phyloP scores from a whole-genome alignment of 1,284 basidiomycete genomes.

The Pseudozyma pruni region DNA sequence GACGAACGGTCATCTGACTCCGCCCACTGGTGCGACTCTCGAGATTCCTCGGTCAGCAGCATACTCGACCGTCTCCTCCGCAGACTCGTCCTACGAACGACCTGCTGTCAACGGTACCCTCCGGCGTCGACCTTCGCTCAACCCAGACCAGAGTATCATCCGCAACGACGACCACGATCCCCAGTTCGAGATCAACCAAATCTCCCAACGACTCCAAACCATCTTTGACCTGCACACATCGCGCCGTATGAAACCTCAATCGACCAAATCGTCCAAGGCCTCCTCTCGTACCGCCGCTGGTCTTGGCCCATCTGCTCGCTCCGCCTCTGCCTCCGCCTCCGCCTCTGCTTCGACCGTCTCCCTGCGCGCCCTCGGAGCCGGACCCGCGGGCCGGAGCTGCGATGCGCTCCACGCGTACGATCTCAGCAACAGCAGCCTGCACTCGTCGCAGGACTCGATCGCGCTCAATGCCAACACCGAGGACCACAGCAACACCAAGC shows the following conservation, averaged over 20 bases:
- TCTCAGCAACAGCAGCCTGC: too few species aligned
- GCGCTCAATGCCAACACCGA: constrained; percentile 45
- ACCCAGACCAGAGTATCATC: constrained; percentile 45
- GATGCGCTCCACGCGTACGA: constrained; percentile 36
- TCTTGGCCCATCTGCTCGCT: constrained; percentile 33
- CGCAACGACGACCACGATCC: constrained; percentile 41
- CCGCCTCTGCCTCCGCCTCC: constrained; percentile 32
- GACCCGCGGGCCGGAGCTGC: constrained; percentile 38
- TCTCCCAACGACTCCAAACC: constrained; percentile 46
- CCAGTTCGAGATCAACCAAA: constrained; percentile 31
- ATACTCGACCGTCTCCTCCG: constrained; percentile 6
- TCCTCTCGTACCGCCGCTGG: too few species aligned
- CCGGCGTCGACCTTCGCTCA: constrained; percentile 29
- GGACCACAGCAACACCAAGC: constrained; percentile 22
- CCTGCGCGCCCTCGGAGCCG: constrained; percentile 29
- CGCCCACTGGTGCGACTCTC: constrained; percentile 1
- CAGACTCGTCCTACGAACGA: not conserved
- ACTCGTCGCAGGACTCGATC: constrained; percentile 12
- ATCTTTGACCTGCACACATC: constrained; percentile 61
- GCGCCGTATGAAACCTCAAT: constrained; percentile 52
- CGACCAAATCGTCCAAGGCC: too few species aligned
- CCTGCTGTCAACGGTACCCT: constrained; percentile 9
- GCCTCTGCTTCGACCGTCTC: constrained; percentile 21
- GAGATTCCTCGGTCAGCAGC: constrained; percentile 30
- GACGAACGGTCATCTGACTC: not conserved